phyloP scores from a whole-genome alignment of 768 basidiomycete genomes.

The Pleurotus tuoliensis region DNA sequence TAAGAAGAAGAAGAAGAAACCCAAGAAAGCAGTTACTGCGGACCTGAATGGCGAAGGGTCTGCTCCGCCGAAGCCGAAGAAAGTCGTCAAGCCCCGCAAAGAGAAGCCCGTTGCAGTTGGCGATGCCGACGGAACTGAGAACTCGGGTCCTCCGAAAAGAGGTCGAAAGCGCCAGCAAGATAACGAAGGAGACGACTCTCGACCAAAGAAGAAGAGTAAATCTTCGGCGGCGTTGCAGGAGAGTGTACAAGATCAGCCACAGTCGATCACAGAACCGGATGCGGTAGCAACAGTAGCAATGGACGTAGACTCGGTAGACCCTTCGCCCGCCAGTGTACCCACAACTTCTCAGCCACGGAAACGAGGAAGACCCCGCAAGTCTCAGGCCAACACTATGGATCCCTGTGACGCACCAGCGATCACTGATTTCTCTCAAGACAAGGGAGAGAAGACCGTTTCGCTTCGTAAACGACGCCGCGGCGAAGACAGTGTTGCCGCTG shows the following conservation, averaged over 20 bases:
- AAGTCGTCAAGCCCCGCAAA: neutral
- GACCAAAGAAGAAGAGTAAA: neutral
- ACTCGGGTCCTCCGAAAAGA: neutral
- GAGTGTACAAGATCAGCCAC: neutral
- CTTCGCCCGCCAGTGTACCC: neutral
- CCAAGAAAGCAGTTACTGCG: neutral
- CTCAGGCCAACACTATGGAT: neutral
- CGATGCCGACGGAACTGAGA: neutral
- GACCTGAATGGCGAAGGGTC: neutral
- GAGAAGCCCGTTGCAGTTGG: neutral
- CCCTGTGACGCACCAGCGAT: neutral
- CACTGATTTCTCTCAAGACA: too few relatives aligned
- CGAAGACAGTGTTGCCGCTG: neutral
- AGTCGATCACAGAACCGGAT: conserved; percentile 11
- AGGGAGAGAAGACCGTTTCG: neutral
- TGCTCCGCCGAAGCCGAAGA: neutral
- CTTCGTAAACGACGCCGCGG: neutral
- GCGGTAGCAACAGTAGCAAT: conserved; percentile 10
- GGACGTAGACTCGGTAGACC: neutral
- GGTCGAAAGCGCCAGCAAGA: neutral
- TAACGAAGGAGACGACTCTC: neutral
- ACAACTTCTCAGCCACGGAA: conserved; percentile 22
- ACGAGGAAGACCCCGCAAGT: conserved; percentile 31
- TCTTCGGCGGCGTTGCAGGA: neutral
- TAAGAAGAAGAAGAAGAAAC: conserved; percentile 26